Evolutionary conservation across 2,329 filamentous ascomycete genomes (phyloP).

Genomic region (Boeremia exigua): DNA sequence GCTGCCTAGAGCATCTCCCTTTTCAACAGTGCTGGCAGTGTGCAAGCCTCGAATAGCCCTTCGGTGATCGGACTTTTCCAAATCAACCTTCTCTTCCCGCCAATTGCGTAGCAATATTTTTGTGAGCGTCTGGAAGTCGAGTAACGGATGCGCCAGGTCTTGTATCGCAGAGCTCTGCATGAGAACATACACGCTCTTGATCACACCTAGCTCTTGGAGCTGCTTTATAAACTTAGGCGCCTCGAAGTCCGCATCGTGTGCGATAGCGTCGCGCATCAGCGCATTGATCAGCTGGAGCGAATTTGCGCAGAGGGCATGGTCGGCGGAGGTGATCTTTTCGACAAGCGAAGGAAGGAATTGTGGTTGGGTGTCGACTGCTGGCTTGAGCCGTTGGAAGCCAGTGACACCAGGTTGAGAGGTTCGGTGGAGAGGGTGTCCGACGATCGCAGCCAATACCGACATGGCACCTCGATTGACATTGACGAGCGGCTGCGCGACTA

Average conservation of each 20-base stretch:
- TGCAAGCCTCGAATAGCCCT: slow-evolving; percentile 86
- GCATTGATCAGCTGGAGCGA: slow-evolving; percentile 95
- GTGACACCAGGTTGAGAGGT: slow-evolving; percentile 67
- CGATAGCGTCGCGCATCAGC: slow-evolving; percentile 88
- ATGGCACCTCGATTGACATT: slow-evolving; percentile 97
- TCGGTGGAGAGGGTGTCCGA: slow-evolving; percentile 76
- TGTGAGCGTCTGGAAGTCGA: slow-evolving; percentile 92
- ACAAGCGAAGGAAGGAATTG: slow-evolving; percentile 96
- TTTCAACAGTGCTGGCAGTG: slow-evolving; percentile 77
- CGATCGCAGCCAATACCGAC: slow-evolving; percentile 92
- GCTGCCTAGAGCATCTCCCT: slow-evolving; percentile 58
- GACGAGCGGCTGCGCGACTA: slow-evolving; percentile 93
- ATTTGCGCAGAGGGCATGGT: slow-evolving; percentile 95
- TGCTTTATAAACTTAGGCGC: slow-evolving; percentile 96
- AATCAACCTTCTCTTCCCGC: slow-evolving; percentile 82
- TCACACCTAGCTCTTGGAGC: slow-evolving; percentile 89
- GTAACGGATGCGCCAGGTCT: slow-evolving; percentile 84
- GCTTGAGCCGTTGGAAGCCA: slow-evolving; percentile 90
- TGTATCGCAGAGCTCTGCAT: slow-evolving; percentile 95
- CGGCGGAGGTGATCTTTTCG: slow-evolving; percentile 86
- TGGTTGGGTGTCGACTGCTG: slow-evolving; percentile 87
- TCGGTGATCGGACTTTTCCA: slow-evolving; percentile 87
- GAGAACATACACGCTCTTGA: slow-evolving; percentile 84
- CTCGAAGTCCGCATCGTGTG: slow-evolving; percentile 76
- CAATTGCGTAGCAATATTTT: slow-evolving; percentile 88